A percentile compares a stretch with the other conserved stretches of the same genome.
Conservation (phyloP, 495 filamentous ascomycete species). For the Daldinia bambusicola region DNA sequence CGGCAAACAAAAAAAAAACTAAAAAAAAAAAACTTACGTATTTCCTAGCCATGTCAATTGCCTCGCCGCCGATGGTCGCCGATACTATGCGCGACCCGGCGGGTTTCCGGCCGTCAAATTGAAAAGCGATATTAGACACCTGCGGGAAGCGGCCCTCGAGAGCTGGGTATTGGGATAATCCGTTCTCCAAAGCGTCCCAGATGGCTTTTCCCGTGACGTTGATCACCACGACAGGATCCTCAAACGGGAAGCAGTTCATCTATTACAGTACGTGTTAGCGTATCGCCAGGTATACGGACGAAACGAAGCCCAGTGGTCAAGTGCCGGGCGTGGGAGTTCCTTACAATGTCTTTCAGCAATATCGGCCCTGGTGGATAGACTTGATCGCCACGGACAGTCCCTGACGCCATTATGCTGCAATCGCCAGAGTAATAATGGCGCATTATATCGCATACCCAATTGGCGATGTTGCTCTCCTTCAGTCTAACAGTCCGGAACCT, state of each 20-base stretch:
- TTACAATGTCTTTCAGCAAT: constrained; percentile 75
- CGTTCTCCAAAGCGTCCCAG: constrained; percentile 82
- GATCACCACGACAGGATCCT: constrained; percentile 86
- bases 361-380: constrained; percentile 85
- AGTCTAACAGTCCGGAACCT: constrained; percentile 83
- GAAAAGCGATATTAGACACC: constrained; percentile 80
- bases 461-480: constrained; percentile 83
- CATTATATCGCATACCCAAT: constrained; percentile 93
- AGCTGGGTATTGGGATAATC: constrained; percentile 79
- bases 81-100: constrained; percentile 69
- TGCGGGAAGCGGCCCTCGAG: constrained; percentile 85
- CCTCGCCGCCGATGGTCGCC: constrained; percentile 66
- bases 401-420: constrained; percentile 84
- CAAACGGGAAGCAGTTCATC: constrained; percentile 85
- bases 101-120: constrained; percentile 69
- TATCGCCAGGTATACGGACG: constrained; percentile 27
- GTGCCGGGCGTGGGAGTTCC: not conserved
- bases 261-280: constrained; percentile 36
- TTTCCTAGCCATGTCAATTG: constrained; percentile 66
- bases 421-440: constrained; percentile 81
- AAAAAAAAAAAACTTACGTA: constrained; percentile 57
- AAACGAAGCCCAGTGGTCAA: not conserved
- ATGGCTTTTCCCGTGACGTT: constrained; percentile 73
- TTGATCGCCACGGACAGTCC: constrained; percentile 91
- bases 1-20: too few relatives aligned